Base-by-base conservation (phyloP, 2,329 filamentous ascomycete species). In the Celoporthe dispersa region DNA sequence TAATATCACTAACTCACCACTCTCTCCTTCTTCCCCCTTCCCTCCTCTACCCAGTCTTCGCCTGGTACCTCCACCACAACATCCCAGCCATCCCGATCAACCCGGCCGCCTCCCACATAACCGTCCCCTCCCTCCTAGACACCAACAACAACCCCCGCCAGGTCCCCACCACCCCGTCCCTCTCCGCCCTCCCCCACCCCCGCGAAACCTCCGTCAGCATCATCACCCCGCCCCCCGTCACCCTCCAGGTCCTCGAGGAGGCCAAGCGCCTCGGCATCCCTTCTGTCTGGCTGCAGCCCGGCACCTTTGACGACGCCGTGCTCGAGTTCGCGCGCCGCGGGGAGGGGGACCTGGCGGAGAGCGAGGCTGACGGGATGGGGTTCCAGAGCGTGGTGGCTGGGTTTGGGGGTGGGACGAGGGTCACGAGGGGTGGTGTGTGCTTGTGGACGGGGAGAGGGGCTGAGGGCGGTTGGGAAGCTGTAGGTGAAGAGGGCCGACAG, bases 251-350 rank as follows among this genome's bases (percentile, higher is more conserved):
- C 9, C 83, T 98, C 55, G 84, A 90, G 72, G 92, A 97, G 79
- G 96, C 95, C 0, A 92, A 90, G 79, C 84, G 87, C 68, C 84
- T 92, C 14, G 91, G 94, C 3, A 55, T 97, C 60, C 86, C 88
- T 25, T 87, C 92, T 35, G 90, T 97, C 6, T 97, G 93, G 92
- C 82, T 98, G 74, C 96, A 98, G 82, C 96, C 96, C 0, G 96
- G 95, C 0, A 94, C 90, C 22, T 98, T 92, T 78, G 90, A 97
- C 78, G 88, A 92, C 66, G 88, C 89, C 70, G 91, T 94, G 31
- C 78, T 97, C 72, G 82, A 86, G 55, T 94, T 88, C 79, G 94
- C 93, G 3, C 83, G 85, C 31, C 80, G 77, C 71, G 83, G 82
- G 61, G 86, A 91, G 73, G 70, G 70, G n/a, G 62, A 51, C 22